These are phyloP conservation scores for Nothophoma quercina DNA, from an alignment of 2,329 filamentous ascomycete genomes.

Conservation along the genomic window DNA sequence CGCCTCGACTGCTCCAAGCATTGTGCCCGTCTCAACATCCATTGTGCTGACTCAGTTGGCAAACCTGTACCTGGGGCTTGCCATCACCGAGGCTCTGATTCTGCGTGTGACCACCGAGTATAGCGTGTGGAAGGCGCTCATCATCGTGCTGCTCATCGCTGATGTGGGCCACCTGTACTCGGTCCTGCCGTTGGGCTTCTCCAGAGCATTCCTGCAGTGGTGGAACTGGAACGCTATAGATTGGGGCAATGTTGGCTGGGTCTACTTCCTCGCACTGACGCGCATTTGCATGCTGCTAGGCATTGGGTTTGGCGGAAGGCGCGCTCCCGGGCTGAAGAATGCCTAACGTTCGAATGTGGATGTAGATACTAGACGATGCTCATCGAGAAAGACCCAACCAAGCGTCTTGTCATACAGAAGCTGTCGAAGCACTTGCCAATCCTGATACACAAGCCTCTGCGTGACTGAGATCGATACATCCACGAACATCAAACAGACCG, in stretches of 20 bases:
- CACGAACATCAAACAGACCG: neutral
- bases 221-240: slow-evolving; percentile 71
- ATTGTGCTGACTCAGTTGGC: slow-evolving; percentile 77
- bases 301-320: slow-evolving; percentile 30
- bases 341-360: slow-evolving; percentile 1
- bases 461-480: slow-evolving; percentile 1
- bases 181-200: slow-evolving; percentile 64
- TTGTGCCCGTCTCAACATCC: slow-evolving; percentile 66
- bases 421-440: slow-evolving; percentile 1
- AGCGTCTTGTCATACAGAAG: slow-evolving; percentile 13
- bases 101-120: slow-evolving; percentile 73
- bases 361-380: neutral
- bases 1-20: slow-evolving; percentile 57
- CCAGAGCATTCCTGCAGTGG: slow-evolving; percentile 68
- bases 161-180: slow-evolving; percentile 79
- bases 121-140: slow-evolving; percentile 72
- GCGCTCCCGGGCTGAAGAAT: slow-evolving; percentile 10
- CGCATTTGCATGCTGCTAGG: slow-evolving; percentile 37
- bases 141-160: slow-evolving; percentile 74
- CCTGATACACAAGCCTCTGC: neutral
- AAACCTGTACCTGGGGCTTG: slow-evolving; percentile 80
- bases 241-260: slow-evolving; percentile 73
- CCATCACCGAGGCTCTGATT: slow-evolving; percentile 78
- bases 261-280: slow-evolving; percentile 67
- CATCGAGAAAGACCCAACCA: neutral